Conservation (phyloP, 1,284 basidiomycete species). For the Vanrija humicola region DNA sequence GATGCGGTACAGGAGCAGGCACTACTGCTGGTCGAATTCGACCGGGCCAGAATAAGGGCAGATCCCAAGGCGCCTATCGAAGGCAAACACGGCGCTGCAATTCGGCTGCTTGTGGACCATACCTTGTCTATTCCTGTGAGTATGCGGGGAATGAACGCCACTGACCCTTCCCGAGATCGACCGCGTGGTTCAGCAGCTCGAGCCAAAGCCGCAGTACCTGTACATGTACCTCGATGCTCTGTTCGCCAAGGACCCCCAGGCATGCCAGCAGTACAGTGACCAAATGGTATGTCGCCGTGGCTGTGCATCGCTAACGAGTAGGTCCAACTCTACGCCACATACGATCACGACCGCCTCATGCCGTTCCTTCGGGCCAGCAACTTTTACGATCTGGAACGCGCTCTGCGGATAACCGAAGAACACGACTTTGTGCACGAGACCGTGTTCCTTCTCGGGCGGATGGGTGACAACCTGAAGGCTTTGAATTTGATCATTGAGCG, state of each 20-base stretch:
- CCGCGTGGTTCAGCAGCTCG: constrained; percentile 82
- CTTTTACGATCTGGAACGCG: constrained; percentile 96
- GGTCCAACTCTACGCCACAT: constrained; percentile 90
- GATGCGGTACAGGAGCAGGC: constrained; percentile 93
- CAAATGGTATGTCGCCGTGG: constrained; percentile 57
- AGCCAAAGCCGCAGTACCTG: constrained; percentile 71
- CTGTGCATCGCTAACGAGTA: constrained; percentile 29
- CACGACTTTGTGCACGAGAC: constrained; percentile 89
- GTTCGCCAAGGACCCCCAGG: constrained; percentile 77
- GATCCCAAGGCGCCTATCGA: constrained; percentile 19
- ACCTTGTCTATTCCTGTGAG: constrained; percentile 90
- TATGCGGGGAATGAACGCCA: constrained; percentile 1
- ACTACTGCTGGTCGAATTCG: constrained; percentile 86
- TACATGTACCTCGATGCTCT: constrained; percentile 92
- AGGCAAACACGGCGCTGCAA: constrained; percentile 59
- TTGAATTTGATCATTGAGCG: constrained; percentile 93
- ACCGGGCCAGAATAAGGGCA: constrained; percentile 71
- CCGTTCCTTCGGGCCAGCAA: constrained; percentile 88
- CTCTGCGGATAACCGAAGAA: constrained; percentile 65
- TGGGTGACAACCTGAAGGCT: constrained; percentile 96
- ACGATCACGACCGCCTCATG: constrained; percentile 71
- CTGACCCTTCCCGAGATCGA: constrained; percentile 58
- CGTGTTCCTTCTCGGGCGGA: constrained; percentile 94
- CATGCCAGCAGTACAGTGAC: constrained; percentile 78
- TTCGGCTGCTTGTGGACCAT: constrained; percentile 86